phyloP scores from a whole-genome alignment of 1,139 yeast genomes.

The Pichia sp. region DNA sequence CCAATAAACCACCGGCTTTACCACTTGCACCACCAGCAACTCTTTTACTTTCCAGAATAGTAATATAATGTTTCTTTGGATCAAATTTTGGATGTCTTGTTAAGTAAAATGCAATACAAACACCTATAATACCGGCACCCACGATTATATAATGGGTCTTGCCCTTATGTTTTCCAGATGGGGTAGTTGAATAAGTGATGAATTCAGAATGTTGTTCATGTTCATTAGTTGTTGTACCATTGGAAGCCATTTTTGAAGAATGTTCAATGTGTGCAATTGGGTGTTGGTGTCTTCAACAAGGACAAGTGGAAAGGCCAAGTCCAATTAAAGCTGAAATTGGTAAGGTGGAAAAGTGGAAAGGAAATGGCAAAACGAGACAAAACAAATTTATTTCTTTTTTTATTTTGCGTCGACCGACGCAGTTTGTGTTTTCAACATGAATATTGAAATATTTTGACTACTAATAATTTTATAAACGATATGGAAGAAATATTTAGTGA shows the following conservation, averaged over 20 bases:
- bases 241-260: neutral
- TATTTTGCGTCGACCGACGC: neutral
- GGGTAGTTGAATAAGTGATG: slow-evolving; percentile 35
- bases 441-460: neutral
- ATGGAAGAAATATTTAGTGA: neutral
- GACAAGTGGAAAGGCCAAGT: too few species aligned
- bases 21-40: slow-evolving; percentile 98
- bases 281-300: too few species aligned
- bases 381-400: neutral
- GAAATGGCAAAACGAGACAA: neutral
- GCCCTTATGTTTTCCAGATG: slow-evolving; percentile 53
- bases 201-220: slow-evolving; percentile 21
- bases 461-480: neutral
- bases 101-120: slow-evolving; percentile 85
- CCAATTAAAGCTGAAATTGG: neutral
- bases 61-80: slow-evolving; percentile 66
- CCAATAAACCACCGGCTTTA: slow-evolving; percentile 92
- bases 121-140: slow-evolving; percentile 96
- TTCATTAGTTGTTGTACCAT: slow-evolving; percentile 13
- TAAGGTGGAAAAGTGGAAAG: neutral
- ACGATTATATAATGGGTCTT: slow-evolving; percentile 68
- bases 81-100: slow-evolving; percentile 79
- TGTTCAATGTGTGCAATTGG: neutral
- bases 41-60: slow-evolving; percentile 82
- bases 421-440: neutral